Base-by-base conservation (phyloP, 108 stramenopile species). In the Aurantiochytrium sp. region DNA sequence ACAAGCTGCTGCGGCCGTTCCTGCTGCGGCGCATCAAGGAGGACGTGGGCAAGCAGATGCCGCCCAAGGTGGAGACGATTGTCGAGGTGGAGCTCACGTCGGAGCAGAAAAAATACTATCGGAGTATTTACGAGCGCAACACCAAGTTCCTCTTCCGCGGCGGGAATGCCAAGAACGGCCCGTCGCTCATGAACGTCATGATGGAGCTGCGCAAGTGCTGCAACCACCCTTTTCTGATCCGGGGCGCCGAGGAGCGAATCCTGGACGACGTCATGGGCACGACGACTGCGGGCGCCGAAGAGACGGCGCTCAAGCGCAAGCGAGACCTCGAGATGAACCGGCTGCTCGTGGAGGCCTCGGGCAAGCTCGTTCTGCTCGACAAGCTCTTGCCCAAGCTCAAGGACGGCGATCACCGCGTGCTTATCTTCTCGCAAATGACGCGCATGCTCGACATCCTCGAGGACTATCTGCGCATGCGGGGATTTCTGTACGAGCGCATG, bases 351-450 rank as follows among this genome's bases (percentile, higher is more conserved):
- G 90, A 90, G 37, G 86, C 88, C 55, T 96, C 94, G 86, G 99
- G 99, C 10, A 99, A 99, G 91, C 95, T 98, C 88, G 95, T 96
- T 6, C 92, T 99, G 48, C 92, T 99, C 90, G 98, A 98, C 91
- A 99, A 99, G 91, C 95, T 99, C 12, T 91, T 99, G 39, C 95
- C 96, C 24, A 96, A 97, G 88, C 93, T 99, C 50, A 94, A 96
- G 87, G 92, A 91, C 37, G 92, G 96, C 68, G 97, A 95, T 39
- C 96, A 96, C 39, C 94, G 97, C 27, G 97, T 98, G 10, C 92
- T 99, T 37, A 97, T 99, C 88, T 99, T 99, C 92, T 93, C 94
- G 69, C 99, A 99, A 89, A 98, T 98, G 96, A 97, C 96, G 85
- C 95, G 97, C 85, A 93, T 97, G 53, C 95, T 99, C 19, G 97